Percentiles rank a stretch among this genome's conserved stretches.
These are phyloP conservation scores for Rhynchospora breviuscula DNA, from an alignment of 176 grass and related monocot species.

Conservation along the genomic window DNA sequence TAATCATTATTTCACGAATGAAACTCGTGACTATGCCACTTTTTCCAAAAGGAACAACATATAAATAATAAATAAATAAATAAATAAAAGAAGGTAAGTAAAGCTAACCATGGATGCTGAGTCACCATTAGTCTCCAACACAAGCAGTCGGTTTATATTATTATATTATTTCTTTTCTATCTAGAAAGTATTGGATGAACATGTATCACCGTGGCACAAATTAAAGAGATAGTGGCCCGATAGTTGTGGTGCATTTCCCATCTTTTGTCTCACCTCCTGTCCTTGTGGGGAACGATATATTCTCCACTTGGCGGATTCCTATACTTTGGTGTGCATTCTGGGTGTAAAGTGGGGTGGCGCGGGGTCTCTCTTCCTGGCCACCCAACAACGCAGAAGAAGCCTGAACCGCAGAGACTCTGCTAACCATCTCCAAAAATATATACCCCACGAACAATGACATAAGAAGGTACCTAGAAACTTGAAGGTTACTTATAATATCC, in stretches of 20 bases:
- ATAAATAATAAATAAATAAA: background rate
- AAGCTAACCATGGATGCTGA: constrained; percentile 1
- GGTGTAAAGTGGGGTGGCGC: constrained; percentile 15
- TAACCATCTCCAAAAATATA: background rate
- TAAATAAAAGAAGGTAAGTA: background rate
- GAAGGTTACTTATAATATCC: too few species aligned
- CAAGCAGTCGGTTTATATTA: background rate
- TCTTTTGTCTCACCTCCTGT: background rate
- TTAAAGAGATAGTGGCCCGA: background rate
- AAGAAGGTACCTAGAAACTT: background rate
- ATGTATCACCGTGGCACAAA: constrained; percentile 11
- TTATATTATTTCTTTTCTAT: background rate
- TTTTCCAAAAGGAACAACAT: background rate
- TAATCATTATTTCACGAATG: background rate
- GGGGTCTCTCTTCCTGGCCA: background rate
- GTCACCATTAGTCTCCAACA: background rate
- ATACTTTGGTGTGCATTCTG: background rate
- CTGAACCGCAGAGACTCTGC: background rate
- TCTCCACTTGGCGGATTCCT: constrained; percentile 5
- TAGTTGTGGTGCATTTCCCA: constrained; percentile 14
- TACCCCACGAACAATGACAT: background rate
- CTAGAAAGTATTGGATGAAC: background rate
- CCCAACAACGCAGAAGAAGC: background rate
- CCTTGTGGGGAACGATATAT: background rate
- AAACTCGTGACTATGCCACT: background rate